phyloP scores from a whole-genome alignment of 2,329 filamentous ascomycete species.

The Lasiodiplodia theobromae region DNA sequence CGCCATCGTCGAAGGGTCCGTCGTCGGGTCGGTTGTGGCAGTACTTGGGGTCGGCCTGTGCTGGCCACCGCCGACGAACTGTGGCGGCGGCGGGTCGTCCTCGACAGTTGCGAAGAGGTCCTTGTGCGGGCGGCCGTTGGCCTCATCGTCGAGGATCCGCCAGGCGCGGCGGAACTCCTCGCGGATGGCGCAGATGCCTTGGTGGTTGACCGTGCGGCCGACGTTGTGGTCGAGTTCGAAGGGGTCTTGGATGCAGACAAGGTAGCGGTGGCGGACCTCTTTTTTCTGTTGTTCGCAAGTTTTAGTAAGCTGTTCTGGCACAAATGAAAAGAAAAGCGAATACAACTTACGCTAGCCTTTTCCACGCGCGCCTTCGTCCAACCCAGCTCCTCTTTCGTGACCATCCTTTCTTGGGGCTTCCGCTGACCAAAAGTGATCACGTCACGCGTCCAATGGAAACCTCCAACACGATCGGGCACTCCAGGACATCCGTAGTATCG shows the following conservation, averaged over 20 bases:
- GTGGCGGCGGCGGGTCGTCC: conserved; percentile 23
- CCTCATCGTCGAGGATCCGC: conserved; percentile 57
- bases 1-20: background rate
- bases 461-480: conserved; percentile 53
- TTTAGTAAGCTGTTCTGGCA: background rate
- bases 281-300: conserved; percentile 50
- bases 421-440: conserved; percentile 74
- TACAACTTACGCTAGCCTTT: conserved; percentile 49
- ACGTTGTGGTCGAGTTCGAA: conserved; percentile 91
- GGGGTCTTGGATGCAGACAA: conserved; percentile 91
- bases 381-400: conserved; percentile 78
- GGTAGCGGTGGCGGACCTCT: conserved; percentile 78
- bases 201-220: conserved; percentile 82
- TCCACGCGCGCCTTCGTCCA: conserved; percentile 84
- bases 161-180: conserved; percentile 86
- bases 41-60: background rate
- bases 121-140: conserved; percentile 10
- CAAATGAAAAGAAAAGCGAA: background rate
- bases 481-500: conserved; percentile 78
- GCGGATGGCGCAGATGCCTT: conserved; percentile 80
- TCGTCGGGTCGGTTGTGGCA: background rate
- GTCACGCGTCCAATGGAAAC: conserved; percentile 82
- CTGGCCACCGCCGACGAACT: conserved; percentile 17
- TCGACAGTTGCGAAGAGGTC: conserved; percentile 23
- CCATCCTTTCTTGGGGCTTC: conserved; percentile 68